Evolutionary conservation across 1,284 basidiomycete species (phyloP).

Genomic region (Entoloma clypeatum): DNA sequence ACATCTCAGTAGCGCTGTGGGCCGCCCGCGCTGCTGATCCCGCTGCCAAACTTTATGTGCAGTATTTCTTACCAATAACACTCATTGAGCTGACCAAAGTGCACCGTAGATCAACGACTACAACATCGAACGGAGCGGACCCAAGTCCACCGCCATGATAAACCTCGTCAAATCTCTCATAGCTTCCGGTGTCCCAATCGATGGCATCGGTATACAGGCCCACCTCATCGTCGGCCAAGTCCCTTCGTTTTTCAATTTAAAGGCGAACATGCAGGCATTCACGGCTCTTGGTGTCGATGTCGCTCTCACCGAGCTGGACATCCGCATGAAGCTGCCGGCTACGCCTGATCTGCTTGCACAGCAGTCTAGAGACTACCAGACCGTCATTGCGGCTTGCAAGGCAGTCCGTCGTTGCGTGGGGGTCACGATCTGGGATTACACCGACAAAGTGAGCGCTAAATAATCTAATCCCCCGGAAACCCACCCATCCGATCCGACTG

Average conservation of each 20-base stretch:
- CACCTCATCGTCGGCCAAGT: conserved; percentile 51
- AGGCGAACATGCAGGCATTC: conserved; percentile 45
- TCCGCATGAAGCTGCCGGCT: conserved; percentile 53
- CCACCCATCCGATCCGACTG: too few relatives aligned
- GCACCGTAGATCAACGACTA: conserved; percentile 53
- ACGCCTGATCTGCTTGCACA: conserved; percentile 44
- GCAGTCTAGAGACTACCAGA: conserved; percentile 53
- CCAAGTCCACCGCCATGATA: conserved; percentile 50
- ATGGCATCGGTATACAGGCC: conserved; percentile 54
- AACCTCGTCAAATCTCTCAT: conserved; percentile 48
- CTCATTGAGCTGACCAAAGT: conserved; percentile 7
- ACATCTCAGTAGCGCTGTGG: conserved; percentile 36
- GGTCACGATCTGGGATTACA: conserved; percentile 53
- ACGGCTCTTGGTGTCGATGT: conserved; percentile 53
- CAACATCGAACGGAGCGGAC: conserved; percentile 47
- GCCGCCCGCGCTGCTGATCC: conserved; percentile 42
- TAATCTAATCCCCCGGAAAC: background rate
- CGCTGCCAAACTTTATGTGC: conserved; percentile 38
- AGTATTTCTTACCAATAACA: conserved; percentile 6
- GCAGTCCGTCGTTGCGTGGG: conserved; percentile 48
- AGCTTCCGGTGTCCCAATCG: conserved; percentile 46
- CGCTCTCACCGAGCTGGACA: conserved; percentile 58
- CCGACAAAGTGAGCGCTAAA: conserved; percentile 35
- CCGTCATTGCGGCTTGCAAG: conserved; percentile 50
- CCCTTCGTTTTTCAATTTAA: conserved; percentile 41